Evolutionary conservation across 75 land plant genomes (phyloP), one percentile per base, ranked within the genome.

Genomic region (Isoetes taiwanensis): DNA sequence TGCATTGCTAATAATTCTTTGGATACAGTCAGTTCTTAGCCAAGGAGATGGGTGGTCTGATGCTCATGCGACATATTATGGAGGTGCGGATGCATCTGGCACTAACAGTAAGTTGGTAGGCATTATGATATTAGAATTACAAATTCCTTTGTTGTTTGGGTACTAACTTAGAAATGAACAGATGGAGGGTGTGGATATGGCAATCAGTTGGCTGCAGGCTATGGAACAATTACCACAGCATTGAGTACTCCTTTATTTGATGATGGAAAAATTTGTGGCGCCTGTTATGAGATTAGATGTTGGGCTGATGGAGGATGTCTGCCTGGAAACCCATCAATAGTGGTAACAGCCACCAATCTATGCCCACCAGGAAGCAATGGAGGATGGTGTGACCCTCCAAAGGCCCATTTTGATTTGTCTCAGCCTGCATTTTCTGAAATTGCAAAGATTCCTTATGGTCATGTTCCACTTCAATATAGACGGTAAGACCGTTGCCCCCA

Each of bases 251-350:
- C 70, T 19, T 57, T 67, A 16, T 67, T 67, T 54, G 32, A 62
- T 21, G 31, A 10, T 26, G 70, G 70, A 31, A 37, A 65, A 14
- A 62, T 42, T 2, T 67, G 70, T 64, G 70, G 70, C 26, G 70
- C 70, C 2, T 67, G 70, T 40, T 67, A 46, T 34, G 31, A 67
- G 32, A 25, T 67, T 30, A 41, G 39, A 41, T 67, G 70, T 27
- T 33, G 17, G 23, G 50, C 27, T 19, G 68, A 66, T 33, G 48
- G 48, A 23, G 75, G 70, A 76, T 83, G 83, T 59, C 69, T 67
- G 26, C 35, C 32, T 3, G 67, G 68, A 2, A 32, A 35, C 20
- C 64, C 64, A 54, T 50, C 64, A 1, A 52, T 67, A 19, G 57
- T 67, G 9, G 70, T 67, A 27, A 70, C 72, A 1, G 72, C 72